Base-by-base conservation (phyloP, 2,329 filamentous ascomycete species). In the Colletotrichum sp. region DNA sequence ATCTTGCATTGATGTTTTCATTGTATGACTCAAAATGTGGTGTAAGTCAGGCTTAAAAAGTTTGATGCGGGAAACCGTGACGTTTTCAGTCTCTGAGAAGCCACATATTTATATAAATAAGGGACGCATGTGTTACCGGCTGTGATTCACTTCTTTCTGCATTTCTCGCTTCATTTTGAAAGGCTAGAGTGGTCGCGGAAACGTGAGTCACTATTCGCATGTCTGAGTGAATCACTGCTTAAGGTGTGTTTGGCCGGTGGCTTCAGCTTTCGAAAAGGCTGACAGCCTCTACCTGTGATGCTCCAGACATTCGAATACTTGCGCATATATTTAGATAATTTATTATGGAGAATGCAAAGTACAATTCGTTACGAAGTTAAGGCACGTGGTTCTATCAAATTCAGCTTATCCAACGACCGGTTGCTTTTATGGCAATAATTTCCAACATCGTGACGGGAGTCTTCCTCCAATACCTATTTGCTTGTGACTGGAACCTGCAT, bases 41-140 rank as follows among this genome's bases (percentile, higher is more conserved):
- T 22, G 43, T 48, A 12, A 22, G n/a, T 3, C 22, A 4, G 43
- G n/a, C 43, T 48, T 48, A 6, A 2, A 48, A 48, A 22, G 43
- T 48, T 48, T 48, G 10, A 22, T 13, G 43, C n/a, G n/a, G 43
- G 10, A 22, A 22, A 48, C 43, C 43, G 18, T 48, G 43, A 48
- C 18, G 18, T 48, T 48, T 48, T 22, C 10, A 8, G 10, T 0
- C n/a, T 48, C 3, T 1, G 10, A 0, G n/a, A 0, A 48, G 43
- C n/a, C 1, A 48, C n/a, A 22, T 22, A 22, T 48, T 13, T 48
- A 48, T 48, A 48, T 7, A 2, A 48, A n/a, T 22, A 9, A 22
- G 4, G 43, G 18, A 22, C n/a, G 43, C 10, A 22, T 0, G n/a
- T 22, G n/a, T 0, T 9, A 48, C 6, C 43, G 0, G n/a, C 43